Base-by-base conservation (phyloP, 345 rosid genomes). In the Viola odorata region DNA sequence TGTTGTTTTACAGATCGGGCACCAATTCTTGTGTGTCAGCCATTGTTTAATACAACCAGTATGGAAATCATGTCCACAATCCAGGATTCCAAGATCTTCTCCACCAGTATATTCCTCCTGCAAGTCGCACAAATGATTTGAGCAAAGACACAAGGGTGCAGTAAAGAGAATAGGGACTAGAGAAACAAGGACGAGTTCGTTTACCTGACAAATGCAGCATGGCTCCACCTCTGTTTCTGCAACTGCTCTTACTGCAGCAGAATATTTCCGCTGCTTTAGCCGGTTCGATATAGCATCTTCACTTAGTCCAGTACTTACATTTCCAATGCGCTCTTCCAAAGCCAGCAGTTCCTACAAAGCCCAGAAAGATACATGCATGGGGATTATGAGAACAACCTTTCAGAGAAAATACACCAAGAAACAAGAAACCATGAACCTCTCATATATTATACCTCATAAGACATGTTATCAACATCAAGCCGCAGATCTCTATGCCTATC, bases 401-500 rank as follows among this genome's bases (percentile, higher is more conserved):
- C 36, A n/a, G 50, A 3, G 50, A 7, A 47, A 7, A 47, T 47
- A 9, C 32, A 23, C 32, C 32, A 12, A 13, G 7, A 51, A 57
- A 53, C 55, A 38, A 5, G 39, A 51, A 10, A 12, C 60, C 45
- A 14, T 23, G 50, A 60, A 50, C 37, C 55, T 5, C 12, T 37
- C 39, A 32, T 12, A 8, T 15, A 40, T 52, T 76, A 64, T 80
- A 92, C 98, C 96, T 89, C 98, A 55, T 92, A 92, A 39, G 98
- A 69, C 98, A 92, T 92, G 76, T 87, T 90, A 78, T 92, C 98
- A 58, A 92, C 97, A 67, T 89, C 96, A 17, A 92, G 96, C 41
- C 96, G 86, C 98, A 92, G 89, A 66, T 89, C 96, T 73, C 98
- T 79, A 58, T 92, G 87, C 60, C 84, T 85, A 71, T 92, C 98